Base-by-base conservation (phyloP, 495 filamentous ascomycete species). In the Aspergillus leporis region DNA sequence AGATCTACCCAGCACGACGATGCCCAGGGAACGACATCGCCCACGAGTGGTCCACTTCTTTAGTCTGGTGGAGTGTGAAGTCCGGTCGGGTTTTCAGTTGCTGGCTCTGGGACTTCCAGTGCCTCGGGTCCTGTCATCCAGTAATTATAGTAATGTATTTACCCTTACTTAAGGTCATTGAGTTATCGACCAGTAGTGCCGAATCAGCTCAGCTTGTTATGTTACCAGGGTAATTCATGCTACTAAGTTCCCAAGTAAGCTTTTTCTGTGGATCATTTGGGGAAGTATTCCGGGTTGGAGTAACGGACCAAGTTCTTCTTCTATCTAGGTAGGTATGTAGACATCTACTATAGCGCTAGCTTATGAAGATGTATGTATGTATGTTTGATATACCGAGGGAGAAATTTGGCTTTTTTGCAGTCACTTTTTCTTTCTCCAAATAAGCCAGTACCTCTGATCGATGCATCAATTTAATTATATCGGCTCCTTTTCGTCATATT, bases 41-140 rank as follows among this genome's bases (percentile, higher is more conserved):
- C 53, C 43, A 23, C 43, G 19, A 47, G 43, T 47, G 43, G 21
- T 7, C 41, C 41, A 45, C n/a, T 19, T 45, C 16, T 45, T 45
- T 45, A 45, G 41, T 45, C n/a, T 45, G 41, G 41, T 45, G 41
- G 41, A 19, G 41, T 21, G 5, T 45, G 41, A 7, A 45, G 41
- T 45, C 14, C 9, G 41, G 41, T 45, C 41, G 41, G 41, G 41
- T 45, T 59, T 62, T 66, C 58, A 56, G 63, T 28, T 61, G 55
- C 54, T 56, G 57, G 57, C 7, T 45, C 7, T 63, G 61, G 61
- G 49, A 67, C 64, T 50, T 53, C 65, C 65, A 64, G 61, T 64
- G 65, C 63, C 65, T 64, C 59, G 65, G 65, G 65, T 67, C 61
- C 64, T 67, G 65, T 67, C 65, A 67, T 60, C 55, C 53, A 55